Percentiles rank a stretch among this genome's conserved stretches.
phyloP scores from a whole-genome alignment of 169 alveolate genomes.

The Perkinsus olseni region DNA sequence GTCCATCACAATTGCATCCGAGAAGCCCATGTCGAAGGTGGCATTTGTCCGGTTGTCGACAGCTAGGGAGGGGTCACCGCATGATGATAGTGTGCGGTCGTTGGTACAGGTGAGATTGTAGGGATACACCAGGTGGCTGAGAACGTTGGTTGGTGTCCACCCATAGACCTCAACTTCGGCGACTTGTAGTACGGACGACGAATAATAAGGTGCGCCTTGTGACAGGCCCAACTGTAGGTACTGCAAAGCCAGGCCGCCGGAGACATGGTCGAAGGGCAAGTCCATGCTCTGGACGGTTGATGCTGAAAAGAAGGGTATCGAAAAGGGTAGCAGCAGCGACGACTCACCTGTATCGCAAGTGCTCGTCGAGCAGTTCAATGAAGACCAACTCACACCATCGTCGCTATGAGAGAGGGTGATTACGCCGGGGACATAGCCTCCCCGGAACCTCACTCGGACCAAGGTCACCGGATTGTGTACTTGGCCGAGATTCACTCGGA shows the following conservation, averaged over 20 bases:
- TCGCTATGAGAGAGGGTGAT: neutral
- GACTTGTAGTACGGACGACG: neutral
- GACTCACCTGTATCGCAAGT: neutral
- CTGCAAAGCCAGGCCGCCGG: neutral
- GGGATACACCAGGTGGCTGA: neutral
- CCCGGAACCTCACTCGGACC: neutral
- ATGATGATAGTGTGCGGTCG: neutral
- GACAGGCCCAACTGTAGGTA: neutral
- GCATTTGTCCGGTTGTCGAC: neutral
- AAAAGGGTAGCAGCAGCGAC: neutral
- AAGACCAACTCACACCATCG: neutral
- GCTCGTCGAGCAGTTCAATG: neutral
- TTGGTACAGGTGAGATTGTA: neutral
- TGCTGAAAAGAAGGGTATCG: neutral
- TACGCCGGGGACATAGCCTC: neutral
- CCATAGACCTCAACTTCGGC: neutral
- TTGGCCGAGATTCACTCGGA: conserved; percentile 34
- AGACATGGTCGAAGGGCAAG: neutral
- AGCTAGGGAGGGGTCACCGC: neutral
- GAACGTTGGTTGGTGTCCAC: neutral
- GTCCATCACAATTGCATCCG: neutral
- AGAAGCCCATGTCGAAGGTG: neutral
- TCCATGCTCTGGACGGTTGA: neutral
- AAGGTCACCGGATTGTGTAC: neutral
- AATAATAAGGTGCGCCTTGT: neutral